Evolutionary conservation across 2,329 filamentous ascomycete species (phyloP), one percentile per base, ranked within the genome.

Genomic region (Orbilia brochopaga): DNA sequence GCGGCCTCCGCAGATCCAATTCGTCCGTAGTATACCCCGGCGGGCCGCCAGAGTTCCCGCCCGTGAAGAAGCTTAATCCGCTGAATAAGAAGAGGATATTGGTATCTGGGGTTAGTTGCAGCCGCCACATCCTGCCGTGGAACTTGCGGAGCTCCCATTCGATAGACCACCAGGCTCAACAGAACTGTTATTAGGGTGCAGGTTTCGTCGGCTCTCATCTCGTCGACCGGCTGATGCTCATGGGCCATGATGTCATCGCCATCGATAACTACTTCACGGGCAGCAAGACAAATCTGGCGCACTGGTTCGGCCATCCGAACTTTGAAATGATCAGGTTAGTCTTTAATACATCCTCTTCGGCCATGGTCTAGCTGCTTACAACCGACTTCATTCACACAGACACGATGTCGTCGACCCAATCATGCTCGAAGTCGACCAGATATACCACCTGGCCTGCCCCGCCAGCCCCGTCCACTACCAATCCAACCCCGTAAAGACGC

Each of bases 381-480:
- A 37, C 13, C 42, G 21, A 24, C 21, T 61, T 48, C 61, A 42
- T 17, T 7, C 7, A 11, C 1, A 52, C 53, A 76, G 76, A 46
- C 75, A 77, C 60, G 76, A 77, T 65, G 75, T 77, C 54, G 75
- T 77, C 60, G 75, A 77, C 59, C 74, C 74, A 48, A 74, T 77
- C 37, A 72, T 77, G 37, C 53, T 77, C 21, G 75, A 76, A 48
- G 74, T 79, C 42, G 74, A 78, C 72, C 76, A 77, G 57, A 77
- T 79, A 59, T 79, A 78, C 72, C 77, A 79, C 56, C 74, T 79
- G 21, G 78, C 78, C 8, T 79, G 78, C 60, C 78, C 78, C 5
- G 78, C 77, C 13, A 78, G 77, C 55, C 77, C 77, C 1, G 73
- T 76, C 2, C 77, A 78, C 55, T 79, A 78, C 69, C 77, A 78